Evolutionary conservation across 2,329 filamentous ascomycete genomes (phyloP).

Genomic region (Xylariomycetidae sp.): DNA sequence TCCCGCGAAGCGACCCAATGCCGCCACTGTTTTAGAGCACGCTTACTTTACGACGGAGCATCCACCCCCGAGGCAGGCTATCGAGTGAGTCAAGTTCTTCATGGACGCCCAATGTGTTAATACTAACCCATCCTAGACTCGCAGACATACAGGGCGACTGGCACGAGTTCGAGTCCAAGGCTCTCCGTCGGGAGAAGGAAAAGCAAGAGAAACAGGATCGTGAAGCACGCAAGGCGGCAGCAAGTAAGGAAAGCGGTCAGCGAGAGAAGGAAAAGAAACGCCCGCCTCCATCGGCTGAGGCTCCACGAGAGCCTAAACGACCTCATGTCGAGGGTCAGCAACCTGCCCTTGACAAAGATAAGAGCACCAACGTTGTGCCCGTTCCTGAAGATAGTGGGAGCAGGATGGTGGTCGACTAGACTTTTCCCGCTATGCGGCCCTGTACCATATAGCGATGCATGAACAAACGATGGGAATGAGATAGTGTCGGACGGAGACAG

Average conservation of each 20-base stretch:
- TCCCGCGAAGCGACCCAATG: conserved; percentile 74
- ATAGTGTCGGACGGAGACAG: too few relatives aligned
- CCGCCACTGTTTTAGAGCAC: conserved; percentile 78
- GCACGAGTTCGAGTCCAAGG: conserved; percentile 98
- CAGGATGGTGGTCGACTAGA: too few relatives aligned
- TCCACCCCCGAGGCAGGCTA: conserved; percentile 67
- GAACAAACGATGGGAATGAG: too few relatives aligned
- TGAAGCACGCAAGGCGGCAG: conserved; percentile 40
- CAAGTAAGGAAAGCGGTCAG: conserved; percentile 33
- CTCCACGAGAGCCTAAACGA: conserved; percentile 21
- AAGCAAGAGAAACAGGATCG: conserved; percentile 59
- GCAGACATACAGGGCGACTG: conserved; percentile 83
- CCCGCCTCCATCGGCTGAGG: conserved; percentile 15
- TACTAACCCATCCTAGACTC: conserved; percentile 49
- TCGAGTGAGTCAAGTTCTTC: conserved; percentile 57
- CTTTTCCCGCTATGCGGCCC: too few relatives aligned
- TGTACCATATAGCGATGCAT: too few relatives aligned
- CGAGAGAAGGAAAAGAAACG: conserved; percentile 25
- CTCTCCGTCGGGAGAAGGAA: conserved; percentile 83
- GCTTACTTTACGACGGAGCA: conserved; percentile 83
- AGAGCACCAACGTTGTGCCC: conserved; percentile 8
- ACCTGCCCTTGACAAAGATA: conserved; percentile 6
- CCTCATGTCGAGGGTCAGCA: conserved; percentile 21
- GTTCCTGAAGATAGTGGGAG: conserved; percentile 1
- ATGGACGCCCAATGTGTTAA: conserved; percentile 1